phyloP scores from a whole-genome alignment of 1,284 basidiomycete species.

The Laetiporus sulphureus region DNA sequence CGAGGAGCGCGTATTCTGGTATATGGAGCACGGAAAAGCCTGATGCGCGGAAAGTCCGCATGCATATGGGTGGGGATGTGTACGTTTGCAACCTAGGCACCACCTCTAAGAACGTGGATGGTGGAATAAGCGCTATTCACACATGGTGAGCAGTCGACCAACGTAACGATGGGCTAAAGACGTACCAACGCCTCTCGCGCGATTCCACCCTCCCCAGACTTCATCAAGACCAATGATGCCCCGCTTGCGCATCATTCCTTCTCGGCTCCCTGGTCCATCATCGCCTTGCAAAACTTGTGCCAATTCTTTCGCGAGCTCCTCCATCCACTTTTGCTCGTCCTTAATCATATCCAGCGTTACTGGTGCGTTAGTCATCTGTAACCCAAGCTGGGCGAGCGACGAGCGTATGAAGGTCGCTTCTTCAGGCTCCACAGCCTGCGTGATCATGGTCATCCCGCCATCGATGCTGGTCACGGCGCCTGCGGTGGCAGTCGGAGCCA shows the following conservation, averaged over 20 bases:
- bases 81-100: conserved; percentile 62
- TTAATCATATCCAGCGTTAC: conserved; percentile 89
- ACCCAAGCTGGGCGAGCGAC: conserved; percentile 83
- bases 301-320: conserved; percentile 82
- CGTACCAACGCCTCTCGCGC: conserved; percentile 88
- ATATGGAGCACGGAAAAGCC: conserved; percentile 84
- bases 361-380: conserved; percentile 70
- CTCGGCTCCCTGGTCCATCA: conserved; percentile 23
- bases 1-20: conserved; percentile 59
- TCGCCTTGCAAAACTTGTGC: conserved; percentile 63
- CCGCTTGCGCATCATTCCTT: conserved; percentile 59
- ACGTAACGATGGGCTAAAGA: conserved; percentile 9
- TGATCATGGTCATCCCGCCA: conserved; percentile 11
- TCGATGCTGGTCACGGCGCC: conserved; percentile 10
- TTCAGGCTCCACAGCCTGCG: conserved; percentile 49
- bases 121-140: conserved; percentile 74
- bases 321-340: conserved; percentile 77
- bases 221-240: conserved; percentile 90
- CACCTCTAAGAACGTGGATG: conserved; percentile 73
- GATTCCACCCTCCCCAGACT: conserved; percentile 97
- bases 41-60: conserved; percentile 58
- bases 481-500: conserved; percentile 7
- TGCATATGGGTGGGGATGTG: conserved; percentile 64
- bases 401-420: conserved; percentile 84
- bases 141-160: conserved; percentile 1